Percentiles rank a stretch among this genome's conserved stretches.
Conservation (phyloP, 257 asterid species). For the Solanum pennellii region DNA sequence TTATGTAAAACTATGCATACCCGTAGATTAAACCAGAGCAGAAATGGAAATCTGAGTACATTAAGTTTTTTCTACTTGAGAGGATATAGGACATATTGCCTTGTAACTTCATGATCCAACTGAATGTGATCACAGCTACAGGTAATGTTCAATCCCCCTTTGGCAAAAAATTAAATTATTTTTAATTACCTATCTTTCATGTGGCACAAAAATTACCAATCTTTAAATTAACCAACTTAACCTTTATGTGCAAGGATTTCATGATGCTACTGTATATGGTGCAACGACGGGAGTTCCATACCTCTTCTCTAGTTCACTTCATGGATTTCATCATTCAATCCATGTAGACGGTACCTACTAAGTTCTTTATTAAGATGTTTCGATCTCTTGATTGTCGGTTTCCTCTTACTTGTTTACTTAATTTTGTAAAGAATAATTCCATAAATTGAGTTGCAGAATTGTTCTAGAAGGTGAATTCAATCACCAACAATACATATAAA, state of each 20-base stretch:
- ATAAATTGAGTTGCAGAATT: not conserved
- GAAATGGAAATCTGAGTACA: slow-evolving; percentile 89
- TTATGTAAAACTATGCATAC: slow-evolving; percentile 11
- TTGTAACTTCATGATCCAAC: too few species aligned
- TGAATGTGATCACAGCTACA: too few species aligned
- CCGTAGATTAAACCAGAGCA: slow-evolving; percentile 90
- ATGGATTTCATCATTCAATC: slow-evolving; percentile 46
- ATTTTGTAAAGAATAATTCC: not conserved
- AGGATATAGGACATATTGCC: too few species aligned
- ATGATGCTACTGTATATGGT: slow-evolving; percentile 75
- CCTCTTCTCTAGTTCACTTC: slow-evolving; percentile 56
- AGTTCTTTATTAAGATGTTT: slow-evolving; percentile 33
- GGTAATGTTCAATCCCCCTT: too few species aligned
- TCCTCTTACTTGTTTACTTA: slow-evolving; percentile 34
- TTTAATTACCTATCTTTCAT: too few species aligned
- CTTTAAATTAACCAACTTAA: too few species aligned
- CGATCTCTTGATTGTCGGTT: slow-evolving; percentile 24
- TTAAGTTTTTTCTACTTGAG: too few species aligned
- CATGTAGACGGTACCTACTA: slow-evolving; percentile 51
- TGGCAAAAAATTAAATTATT: too few species aligned
- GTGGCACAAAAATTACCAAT: too few species aligned
- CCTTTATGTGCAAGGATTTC: slow-evolving; percentile 36
- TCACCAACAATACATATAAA: not conserved
- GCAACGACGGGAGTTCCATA: slow-evolving; percentile 61
- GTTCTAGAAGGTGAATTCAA: not conserved